Percentiles rank a stretch among this genome's conserved stretches.
Conservation (phyloP, 768 basidiomycete species). For the Rhodosporidiobolus odoratus region DNA sequence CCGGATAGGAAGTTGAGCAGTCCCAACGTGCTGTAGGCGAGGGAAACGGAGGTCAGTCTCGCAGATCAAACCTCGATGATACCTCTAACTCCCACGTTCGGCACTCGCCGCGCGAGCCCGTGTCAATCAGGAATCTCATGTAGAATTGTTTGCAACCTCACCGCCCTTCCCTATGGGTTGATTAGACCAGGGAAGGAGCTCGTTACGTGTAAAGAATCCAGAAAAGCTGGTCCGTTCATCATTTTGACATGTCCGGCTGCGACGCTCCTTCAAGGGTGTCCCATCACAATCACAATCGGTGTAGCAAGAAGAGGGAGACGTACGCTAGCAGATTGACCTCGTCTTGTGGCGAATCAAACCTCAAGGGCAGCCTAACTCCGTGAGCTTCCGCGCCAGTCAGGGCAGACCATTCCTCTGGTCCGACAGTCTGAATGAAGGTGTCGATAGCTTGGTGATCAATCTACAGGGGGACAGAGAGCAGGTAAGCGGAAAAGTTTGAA, state of each 20-base stretch:
- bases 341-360: conserved; percentile 64
- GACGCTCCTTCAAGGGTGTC: neutral
- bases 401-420: neutral
- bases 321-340: conserved; percentile 74
- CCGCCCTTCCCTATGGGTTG: no score
- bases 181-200: no score
- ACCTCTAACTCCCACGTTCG: no score
- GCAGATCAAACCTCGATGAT: neutral
- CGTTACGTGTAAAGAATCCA: neutral
- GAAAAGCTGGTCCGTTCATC: neutral
- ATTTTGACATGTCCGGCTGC: neutral
- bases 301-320: neutral
- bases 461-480: conserved; percentile 46
- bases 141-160: neutral
- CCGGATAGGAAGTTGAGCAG: conserved; percentile 74
- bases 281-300: neutral
- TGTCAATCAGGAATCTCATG: conserved; percentile 1
- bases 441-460: conserved; percentile 58
- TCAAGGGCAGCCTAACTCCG: conserved; percentile 70
- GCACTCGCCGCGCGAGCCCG: neutral
- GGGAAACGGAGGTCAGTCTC: neutral
- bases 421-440: conserved; percentile 57
- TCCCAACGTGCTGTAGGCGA: conserved; percentile 3
- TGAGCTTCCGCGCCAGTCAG: conserved; percentile 46
- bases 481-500: neutral